These are phyloP conservation scores for Fomitopsis schrenkii DNA, from an alignment of 1,284 basidiomycete species.

Conservation along the genomic window DNA sequence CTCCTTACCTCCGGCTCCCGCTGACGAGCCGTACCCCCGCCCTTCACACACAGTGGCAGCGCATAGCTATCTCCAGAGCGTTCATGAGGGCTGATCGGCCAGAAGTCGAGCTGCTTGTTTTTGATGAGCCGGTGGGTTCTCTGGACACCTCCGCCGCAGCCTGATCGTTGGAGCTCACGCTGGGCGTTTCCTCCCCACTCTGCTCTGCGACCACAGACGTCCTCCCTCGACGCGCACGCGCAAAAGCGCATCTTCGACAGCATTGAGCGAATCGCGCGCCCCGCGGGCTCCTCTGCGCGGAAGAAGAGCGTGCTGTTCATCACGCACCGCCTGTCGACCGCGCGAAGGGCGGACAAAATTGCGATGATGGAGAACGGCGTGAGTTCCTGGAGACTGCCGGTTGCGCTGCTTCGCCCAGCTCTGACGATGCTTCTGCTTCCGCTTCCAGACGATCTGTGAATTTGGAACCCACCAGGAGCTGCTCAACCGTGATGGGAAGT, in stretches of 20 bases:
- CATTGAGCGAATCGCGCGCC: slow-evolving; percentile 56
- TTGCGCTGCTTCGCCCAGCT: slow-evolving; percentile 7
- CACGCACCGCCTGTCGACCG: slow-evolving; percentile 78
- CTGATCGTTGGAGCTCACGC: neutral
- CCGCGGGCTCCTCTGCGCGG: slow-evolving; percentile 42
- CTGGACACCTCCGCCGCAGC: slow-evolving; percentile 6
- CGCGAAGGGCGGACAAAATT: slow-evolving; percentile 75
- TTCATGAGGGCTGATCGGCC: slow-evolving; percentile 77
- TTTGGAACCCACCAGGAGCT: slow-evolving; percentile 78
- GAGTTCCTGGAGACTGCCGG: slow-evolving; percentile 23
- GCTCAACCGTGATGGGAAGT: slow-evolving; percentile 55
- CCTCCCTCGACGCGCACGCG: slow-evolving; percentile 75
- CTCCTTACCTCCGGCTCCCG: neutral
- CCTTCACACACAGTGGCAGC: slow-evolving; percentile 64
- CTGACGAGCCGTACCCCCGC: neutral
- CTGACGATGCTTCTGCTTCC: slow-evolving; percentile 8
- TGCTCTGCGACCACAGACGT: slow-evolving; percentile 44
- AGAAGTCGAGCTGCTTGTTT: slow-evolving; percentile 73
- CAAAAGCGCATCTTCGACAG: slow-evolving; percentile 77
- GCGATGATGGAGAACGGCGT: slow-evolving; percentile 85
- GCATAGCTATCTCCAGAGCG: slow-evolving; percentile 76
- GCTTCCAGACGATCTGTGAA: slow-evolving; percentile 64
- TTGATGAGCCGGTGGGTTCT: slow-evolving; percentile 69
- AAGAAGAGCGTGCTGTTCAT: slow-evolving; percentile 79
- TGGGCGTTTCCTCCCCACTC: no score